Evolutionary conservation across 805 yeast genomes (phyloP), one percentile per base, ranked within the genome.

Genomic region (Suhomyces xylopsoci): DNA sequence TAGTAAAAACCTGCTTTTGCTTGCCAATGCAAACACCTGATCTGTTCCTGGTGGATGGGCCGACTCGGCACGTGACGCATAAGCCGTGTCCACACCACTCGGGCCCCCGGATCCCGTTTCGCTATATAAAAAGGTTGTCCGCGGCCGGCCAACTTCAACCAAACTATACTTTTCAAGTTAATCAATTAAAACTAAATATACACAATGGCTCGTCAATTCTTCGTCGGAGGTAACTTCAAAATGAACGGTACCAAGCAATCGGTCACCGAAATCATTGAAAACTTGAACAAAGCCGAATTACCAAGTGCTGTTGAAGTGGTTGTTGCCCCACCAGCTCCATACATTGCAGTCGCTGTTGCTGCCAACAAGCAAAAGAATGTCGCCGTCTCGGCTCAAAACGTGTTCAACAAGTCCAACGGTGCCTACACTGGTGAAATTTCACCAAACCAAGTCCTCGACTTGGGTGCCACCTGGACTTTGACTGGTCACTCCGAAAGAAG

Each of bases 401-500:
- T 90, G 58, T 93, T 83, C 77, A 76, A 80, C 71, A 90, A 90
- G 83, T 85, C 84, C 59, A 82, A 92, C 52, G 99, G 99, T 80
- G 99, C 99, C 58, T 94, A 71, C 89, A 94, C 99, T 59, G 99
- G 99, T 74, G 99, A 94, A 81, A 84, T 88, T 70, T 87, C 96
- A 49, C 94, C 96, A 51, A 84, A 81, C 56, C 88, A 90, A 77
- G 74, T 93, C 70, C 87, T 88, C 80, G 99, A 94, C 71, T 81
- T 88, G 66, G 96, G 96, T 62, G 94, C 90, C 62, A 83, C 81
- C 58, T 94, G 97, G 97, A 96, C 92, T 59, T 83, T 94, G 69
- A 81, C 94, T 62, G 99, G 99, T 67, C 99, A 94, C 84, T 90
- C 97, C 58, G 99, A 94, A 83, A 92, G 99, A 83, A 90, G 99